Percentiles rank a stretch among this genome's conserved stretches.
phyloP scores from a whole-genome alignment of 768 basidiomycete genomes.

The Naematelia encephala region DNA sequence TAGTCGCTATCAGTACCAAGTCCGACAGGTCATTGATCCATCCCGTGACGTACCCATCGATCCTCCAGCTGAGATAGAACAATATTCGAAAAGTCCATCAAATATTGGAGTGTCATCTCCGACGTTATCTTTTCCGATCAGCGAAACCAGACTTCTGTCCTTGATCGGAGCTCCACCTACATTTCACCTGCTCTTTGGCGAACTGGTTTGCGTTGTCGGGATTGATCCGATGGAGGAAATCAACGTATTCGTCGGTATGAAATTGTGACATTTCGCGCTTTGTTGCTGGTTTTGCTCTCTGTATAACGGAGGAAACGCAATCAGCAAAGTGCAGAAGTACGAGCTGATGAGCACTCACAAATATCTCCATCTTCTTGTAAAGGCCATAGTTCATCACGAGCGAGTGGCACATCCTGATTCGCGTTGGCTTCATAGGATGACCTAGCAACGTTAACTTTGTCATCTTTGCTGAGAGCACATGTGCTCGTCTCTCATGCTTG shows the following conservation, averaged over 20 bases:
- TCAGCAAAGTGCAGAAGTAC: not conserved
- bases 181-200: conserved; percentile 93
- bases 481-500: not conserved
- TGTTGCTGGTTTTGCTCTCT: conserved; percentile 99
- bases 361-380: conserved; percentile 99
- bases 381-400: conserved; percentile 99
- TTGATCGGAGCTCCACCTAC: conserved; percentile 55
- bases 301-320: not conserved
- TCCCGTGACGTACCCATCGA: conserved; percentile 81
- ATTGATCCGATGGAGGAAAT: conserved; percentile 88
- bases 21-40: not conserved
- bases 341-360: conserved; percentile 61
- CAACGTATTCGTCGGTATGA: conserved; percentile 98
- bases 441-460: conserved; percentile 55
- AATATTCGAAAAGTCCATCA: conserved; percentile 97
- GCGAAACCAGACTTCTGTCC: not conserved
- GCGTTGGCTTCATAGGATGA: conserved; percentile 96
- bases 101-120: conserved; percentile 99
- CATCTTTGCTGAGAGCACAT: not conserved
- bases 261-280: conserved; percentile 99
- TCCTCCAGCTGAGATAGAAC: conserved; percentile 98
- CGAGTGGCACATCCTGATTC: conserved; percentile 99
- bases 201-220: conserved; percentile 93
- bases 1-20: not conserved
- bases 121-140: conserved; percentile 69